phyloP scores from a whole-genome alignment of 2,329 filamentous ascomycete genomes.

The Colletotrichum theobromicola region DNA sequence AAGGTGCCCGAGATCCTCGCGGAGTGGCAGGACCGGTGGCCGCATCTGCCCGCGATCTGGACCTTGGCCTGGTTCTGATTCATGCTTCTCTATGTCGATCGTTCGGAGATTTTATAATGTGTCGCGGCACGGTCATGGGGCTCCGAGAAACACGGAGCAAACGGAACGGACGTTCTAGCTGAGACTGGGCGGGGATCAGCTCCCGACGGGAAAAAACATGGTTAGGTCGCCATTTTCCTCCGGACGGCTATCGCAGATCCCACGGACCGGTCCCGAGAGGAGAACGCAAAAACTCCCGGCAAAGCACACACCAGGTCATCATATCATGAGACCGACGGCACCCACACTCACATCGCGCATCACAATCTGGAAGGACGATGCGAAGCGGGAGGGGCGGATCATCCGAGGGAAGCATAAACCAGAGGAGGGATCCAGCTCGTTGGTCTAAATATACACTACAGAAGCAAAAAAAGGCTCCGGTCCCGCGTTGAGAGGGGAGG shows the following conservation, averaged over 20 bases:
- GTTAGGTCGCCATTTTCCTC: not conserved
- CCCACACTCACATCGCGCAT: not conserved
- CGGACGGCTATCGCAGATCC: not conserved
- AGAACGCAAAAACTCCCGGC: not conserved
- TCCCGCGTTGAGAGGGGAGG: not conserved
- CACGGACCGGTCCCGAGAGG: not conserved
- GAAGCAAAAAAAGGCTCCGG: not conserved
- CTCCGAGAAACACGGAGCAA: not conserved
- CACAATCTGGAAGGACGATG: not conserved
- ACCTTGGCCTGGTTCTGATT: slow-evolving; percentile 89
- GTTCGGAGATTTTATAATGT: not conserved
- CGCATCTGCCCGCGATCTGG: slow-evolving; percentile 89
- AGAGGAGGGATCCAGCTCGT: not conserved
- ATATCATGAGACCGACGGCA: not conserved
- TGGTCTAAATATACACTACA: not conserved
- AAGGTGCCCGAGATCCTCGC: slow-evolving; percentile 90
- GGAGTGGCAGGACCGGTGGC: slow-evolving; percentile 95
- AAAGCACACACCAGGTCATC: not conserved
- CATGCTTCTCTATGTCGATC: not conserved
- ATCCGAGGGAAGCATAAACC: not conserved
- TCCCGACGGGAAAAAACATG: not conserved
- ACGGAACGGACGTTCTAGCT: not conserved
- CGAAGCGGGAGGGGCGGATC: not conserved
- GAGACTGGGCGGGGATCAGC: not conserved
- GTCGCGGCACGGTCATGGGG: not conserved